phyloP scores from a whole-genome alignment of 2,329 filamentous ascomycete species.

The Exserohilum rostratum region DNA sequence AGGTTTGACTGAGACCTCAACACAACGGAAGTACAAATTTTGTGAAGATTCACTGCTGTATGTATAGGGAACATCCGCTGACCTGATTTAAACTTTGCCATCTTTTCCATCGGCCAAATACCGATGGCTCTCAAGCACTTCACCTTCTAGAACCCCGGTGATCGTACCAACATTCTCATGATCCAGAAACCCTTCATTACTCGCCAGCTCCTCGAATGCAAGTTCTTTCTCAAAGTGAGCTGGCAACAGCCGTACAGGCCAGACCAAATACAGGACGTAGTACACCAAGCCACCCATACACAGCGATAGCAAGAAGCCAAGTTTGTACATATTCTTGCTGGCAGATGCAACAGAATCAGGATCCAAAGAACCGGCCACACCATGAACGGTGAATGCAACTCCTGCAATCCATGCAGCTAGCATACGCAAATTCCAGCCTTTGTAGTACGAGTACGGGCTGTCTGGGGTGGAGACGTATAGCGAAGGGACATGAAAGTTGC shows the following conservation, averaged over 20 bases:
- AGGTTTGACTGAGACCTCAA: no score
- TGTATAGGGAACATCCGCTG: no score
- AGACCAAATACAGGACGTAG: constrained; percentile 20
- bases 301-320: constrained; percentile 21
- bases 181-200: constrained; percentile 25
- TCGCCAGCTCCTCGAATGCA: constrained; percentile 22
- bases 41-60: no score
- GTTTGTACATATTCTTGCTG: constrained; percentile 29
- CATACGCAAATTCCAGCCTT: constrained; percentile 30
- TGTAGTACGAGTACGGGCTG: constrained; percentile 26
- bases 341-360: constrained; percentile 17
- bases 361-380: constrained; percentile 23
- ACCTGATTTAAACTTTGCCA: constrained; percentile 8
- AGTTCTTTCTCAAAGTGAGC: constrained; percentile 11
- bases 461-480: constrained; percentile 16
- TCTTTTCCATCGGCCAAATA: constrained; percentile 18
- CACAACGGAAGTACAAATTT: no score
- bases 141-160: constrained; percentile 21
- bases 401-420: constrained; percentile 23
- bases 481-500: constrained; percentile 28
- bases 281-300: constrained; percentile 24
- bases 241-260: constrained; percentile 21
- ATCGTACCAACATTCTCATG: constrained; percentile 21
- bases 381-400: constrained; percentile 27
- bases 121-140: constrained; percentile 16